Conservation (phyloP, 352 stramenopile species). For the Phytophthora podocarpi region DNA sequence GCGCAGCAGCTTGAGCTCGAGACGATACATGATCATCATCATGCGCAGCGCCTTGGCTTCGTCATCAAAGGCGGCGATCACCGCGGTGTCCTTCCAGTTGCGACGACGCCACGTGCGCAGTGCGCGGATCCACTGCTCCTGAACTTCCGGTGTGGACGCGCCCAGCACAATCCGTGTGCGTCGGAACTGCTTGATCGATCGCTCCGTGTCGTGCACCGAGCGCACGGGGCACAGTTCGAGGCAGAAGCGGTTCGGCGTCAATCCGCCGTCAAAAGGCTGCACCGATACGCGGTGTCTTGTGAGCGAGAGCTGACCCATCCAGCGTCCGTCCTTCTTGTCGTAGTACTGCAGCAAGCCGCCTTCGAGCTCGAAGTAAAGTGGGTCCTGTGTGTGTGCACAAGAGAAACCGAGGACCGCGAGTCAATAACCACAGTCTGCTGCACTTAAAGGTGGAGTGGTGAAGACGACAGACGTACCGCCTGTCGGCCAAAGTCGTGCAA, state of each 20-base stretch:
- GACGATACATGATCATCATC: conserved; percentile 69
- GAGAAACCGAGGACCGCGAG: neutral
- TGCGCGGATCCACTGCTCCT: conserved; percentile 66
- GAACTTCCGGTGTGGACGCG: conserved; percentile 52
- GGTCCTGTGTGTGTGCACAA: conserved; percentile 46
- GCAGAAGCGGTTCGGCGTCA: conserved; percentile 70
- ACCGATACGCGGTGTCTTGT: conserved; percentile 72
- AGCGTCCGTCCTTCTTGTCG: conserved; percentile 71
- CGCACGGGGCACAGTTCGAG: conserved; percentile 76
- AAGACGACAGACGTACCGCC: conserved; percentile 27
- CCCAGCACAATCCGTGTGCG: conserved; percentile 60
- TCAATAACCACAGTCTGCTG: neutral
- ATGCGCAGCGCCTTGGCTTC: conserved; percentile 67
- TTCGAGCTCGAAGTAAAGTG: conserved; percentile 80
- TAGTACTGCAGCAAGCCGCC: conserved; percentile 77
- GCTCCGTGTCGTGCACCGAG: conserved; percentile 77
- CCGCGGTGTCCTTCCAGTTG: conserved; percentile 75
- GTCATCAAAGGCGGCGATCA: conserved; percentile 68
- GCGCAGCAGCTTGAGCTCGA: conserved; percentile 70
- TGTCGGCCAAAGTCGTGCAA: conserved; percentile 62
- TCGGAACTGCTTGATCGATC: conserved; percentile 68
- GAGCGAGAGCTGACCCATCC: conserved; percentile 72
- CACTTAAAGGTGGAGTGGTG: no score
- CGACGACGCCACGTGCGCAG: conserved; percentile 77
- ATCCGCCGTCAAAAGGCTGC: conserved; percentile 43